Percentiles rank a stretch among this genome's conserved stretches.
Conservation (phyloP, 768 basidiomycete genomes). For the Amanita pseudoporphyria region DNA sequence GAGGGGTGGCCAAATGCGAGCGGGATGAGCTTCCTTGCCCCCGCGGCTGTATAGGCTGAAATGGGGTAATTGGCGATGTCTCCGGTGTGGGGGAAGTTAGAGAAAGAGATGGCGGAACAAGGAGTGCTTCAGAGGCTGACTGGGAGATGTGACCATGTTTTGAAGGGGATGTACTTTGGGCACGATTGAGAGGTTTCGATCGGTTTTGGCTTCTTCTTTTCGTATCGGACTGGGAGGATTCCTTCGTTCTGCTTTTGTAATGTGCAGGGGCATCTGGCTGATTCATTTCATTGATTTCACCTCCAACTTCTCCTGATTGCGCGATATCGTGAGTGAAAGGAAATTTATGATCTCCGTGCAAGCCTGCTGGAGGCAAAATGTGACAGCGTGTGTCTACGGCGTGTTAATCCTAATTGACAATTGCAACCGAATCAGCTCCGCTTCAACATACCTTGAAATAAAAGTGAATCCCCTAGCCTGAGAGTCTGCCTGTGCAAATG, state of each 20-base stretch:
- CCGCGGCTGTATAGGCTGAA: conserved; percentile 14
- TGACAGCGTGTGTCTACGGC: neutral
- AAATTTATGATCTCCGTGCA: neutral
- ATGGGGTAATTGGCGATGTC: conserved; percentile 24
- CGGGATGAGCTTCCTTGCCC: conserved; percentile 17
- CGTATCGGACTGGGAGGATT: conserved; percentile 3
- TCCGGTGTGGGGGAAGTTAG: conserved; percentile 33
- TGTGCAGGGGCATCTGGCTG: conserved; percentile 4
- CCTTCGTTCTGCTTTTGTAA: conserved; percentile 3
- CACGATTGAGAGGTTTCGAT: neutral
- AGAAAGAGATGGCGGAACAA: conserved; percentile 28
- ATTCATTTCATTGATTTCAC: conserved; percentile 11
- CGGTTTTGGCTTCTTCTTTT: neutral
- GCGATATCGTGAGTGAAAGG: conserved; percentile 10
- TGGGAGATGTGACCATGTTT: conserved; percentile 13
- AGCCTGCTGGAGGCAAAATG: neutral
- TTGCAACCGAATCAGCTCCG: neutral
- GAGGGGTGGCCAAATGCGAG: conserved; percentile 18
- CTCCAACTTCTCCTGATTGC: conserved; percentile 10
- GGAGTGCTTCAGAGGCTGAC: conserved; percentile 21
- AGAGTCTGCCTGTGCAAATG: conserved; percentile 18
- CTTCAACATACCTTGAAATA: conserved; percentile 23
- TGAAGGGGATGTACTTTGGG: conserved; percentile 3
- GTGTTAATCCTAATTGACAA: neutral
- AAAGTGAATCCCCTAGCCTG: conserved; percentile 28